Evolutionary conservation across 2,329 filamentous ascomycete genomes (phyloP), one percentile per base, ranked within the genome.

Genomic region (Claviceps purpurea): DNA sequence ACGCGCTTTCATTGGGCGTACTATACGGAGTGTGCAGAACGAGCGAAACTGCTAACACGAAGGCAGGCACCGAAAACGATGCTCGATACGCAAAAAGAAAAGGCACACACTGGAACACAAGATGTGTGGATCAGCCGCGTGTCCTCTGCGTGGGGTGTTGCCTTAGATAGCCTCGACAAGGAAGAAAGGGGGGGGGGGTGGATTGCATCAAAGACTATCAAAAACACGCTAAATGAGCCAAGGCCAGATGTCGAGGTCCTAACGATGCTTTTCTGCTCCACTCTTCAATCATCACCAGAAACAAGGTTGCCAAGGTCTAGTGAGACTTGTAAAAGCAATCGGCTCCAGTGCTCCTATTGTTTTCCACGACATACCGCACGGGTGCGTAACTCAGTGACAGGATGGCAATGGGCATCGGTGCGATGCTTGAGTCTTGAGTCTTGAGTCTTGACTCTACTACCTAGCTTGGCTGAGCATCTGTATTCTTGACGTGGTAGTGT

Each of bases 121-220:
- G 14, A 26, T 43, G 14, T 44, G 51, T 50, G 51, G 47, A 49
- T 37, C 51, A 50, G 37, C 47, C 48, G 39, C 42, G 48, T 50
- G 51, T 39, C 43, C 22, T 37, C 39, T 50, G 38, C 51, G 41
- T 49, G 51, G 47, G 37, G 51, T 49, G 22, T 50, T 37, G 51
- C 41, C 51, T 45, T 50, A 34, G 42, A 50, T 24, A 38, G 34
- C 26, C 26, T 42, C 37, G 37, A 42, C 37, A 14, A 39, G 10
- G 26, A 37, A 18, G 10, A 20, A 37, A 18, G 44, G 26, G 43
- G 26, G 26, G 26, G 26, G 48, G 18, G 24, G 38, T 26, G 20
- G 20, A n/a, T 48, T 30, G 40, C 22, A 41, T 22, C 20, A 18
- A 39, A 49, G 45, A 38, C 39, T 37, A 50, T 46, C 49, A 44